Conservation (phyloP, 345 rosid genomes). For the Citrus unshiu region DNA sequence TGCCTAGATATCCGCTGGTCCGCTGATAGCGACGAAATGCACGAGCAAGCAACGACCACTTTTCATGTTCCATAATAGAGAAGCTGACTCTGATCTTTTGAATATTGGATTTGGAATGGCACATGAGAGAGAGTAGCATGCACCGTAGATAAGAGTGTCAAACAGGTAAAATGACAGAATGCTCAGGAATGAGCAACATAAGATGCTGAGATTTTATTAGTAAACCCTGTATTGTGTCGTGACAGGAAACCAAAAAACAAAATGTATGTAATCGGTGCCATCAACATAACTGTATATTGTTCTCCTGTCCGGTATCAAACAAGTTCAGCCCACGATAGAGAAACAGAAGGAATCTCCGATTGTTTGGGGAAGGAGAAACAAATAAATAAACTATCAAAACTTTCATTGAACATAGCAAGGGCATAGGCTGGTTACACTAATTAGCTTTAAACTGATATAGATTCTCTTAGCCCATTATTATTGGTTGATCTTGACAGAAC, state of each 20-base stretch:
- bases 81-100: too few relatives aligned
- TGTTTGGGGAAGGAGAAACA: neutral
- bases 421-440: neutral
- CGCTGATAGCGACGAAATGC: too few relatives aligned
- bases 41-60: too few relatives aligned
- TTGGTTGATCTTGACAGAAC: neutral
- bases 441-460: slow-evolving; percentile 14
- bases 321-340: neutral
- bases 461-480: slow-evolving; percentile 4
- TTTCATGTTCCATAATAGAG: too few relatives aligned
- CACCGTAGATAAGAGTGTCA: neutral
- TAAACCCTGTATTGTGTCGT: neutral
- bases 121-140: too few relatives aligned
- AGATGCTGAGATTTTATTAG: neutral
- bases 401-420: neutral
- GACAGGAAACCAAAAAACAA: neutral
- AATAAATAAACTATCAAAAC: neutral
- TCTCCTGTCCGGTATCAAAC: neutral
- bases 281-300: neutral
- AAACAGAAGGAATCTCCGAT: neutral
- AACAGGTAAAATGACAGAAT: neutral
- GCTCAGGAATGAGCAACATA: neutral
- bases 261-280: neutral
- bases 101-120: neutral
- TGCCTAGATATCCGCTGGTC: neutral